A percentile compares a stretch with the other conserved stretches of the same genome.
Conservation (phyloP, 2,329 filamentous ascomycete genomes). For the Fusarium guadeloupense region DNA sequence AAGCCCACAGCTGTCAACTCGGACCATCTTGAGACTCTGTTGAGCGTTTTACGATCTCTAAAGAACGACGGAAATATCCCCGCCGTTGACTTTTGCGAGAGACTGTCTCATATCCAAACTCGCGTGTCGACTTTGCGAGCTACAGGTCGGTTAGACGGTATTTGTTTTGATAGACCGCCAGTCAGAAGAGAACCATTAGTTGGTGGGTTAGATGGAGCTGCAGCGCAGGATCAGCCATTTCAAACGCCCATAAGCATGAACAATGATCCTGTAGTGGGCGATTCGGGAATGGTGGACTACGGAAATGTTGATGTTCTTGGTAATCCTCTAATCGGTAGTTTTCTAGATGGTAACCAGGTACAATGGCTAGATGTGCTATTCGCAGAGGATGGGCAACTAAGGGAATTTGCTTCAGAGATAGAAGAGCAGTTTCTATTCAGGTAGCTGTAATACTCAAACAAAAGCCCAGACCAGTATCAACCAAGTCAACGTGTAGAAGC, state of each 20-base stretch:
- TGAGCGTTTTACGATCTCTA: constrained; percentile 44
- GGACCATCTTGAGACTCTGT: constrained; percentile 42
- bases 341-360: constrained; percentile 41
- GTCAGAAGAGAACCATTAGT: neutral
- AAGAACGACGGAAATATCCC: constrained; percentile 46
- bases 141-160: constrained; percentile 13
- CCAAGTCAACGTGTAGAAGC: too few species aligned
- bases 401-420: constrained; percentile 42
- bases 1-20: constrained; percentile 41
- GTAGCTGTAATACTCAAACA: neutral
- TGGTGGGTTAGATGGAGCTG: neutral
- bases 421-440: constrained; percentile 42
- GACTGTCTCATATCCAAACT: constrained; percentile 40
- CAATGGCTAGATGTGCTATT: constrained; percentile 42
- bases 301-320: constrained; percentile 38
- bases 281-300: constrained; percentile 17
- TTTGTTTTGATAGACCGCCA: neutral
- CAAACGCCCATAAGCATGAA: constrained; percentile 15
- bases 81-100: constrained; percentile 44
- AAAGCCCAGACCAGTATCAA: neutral
- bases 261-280: neutral
- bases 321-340: constrained; percentile 41
- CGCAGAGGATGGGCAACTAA: constrained; percentile 38
- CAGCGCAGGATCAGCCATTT: neutral
- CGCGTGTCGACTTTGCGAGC: constrained; percentile 28